A percentile compares a stretch with the other conserved stretches of the same genome.
Conservation (phyloP, 768 basidiomycete species). For the Lentinula lateritia region DNA sequence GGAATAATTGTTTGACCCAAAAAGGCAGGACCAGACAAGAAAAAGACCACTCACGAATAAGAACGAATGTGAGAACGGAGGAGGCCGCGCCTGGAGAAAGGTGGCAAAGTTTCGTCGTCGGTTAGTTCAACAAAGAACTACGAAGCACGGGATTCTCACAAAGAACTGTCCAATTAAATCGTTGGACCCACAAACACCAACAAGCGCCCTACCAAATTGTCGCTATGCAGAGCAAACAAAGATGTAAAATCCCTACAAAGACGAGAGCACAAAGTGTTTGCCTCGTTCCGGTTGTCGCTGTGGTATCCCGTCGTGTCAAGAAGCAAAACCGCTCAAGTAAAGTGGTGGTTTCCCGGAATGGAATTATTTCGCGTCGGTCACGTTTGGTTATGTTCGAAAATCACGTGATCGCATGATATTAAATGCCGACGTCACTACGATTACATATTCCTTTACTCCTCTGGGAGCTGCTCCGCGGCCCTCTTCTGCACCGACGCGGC, state of each 20-base stretch:
- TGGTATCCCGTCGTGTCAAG: neutral
- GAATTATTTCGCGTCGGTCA: neutral
- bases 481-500: neutral
- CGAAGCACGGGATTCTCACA: slow-evolving; percentile 22
- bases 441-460: neutral
- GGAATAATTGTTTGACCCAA: slow-evolving; percentile 1
- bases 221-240: slow-evolving; percentile 1
- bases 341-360: neutral
- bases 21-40: neutral
- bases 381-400: neutral
- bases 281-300: neutral
- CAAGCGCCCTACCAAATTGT: slow-evolving; percentile 27
- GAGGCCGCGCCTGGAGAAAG: slow-evolving; percentile 57
- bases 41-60: slow-evolving; percentile 37
- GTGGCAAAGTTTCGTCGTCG: slow-evolving; percentile 4
- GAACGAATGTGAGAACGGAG: slow-evolving; percentile 63
- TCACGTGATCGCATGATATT: neutral
- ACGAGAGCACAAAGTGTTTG: neutral
- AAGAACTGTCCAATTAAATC: slow-evolving; percentile 32
- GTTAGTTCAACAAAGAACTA: slow-evolving; percentile 8
- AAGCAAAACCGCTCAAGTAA: neutral
- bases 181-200: slow-evolving; percentile 7
- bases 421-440: neutral
- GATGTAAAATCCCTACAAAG: slow-evolving; percentile 7
- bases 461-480: neutral